A percentile compares a stretch with the other conserved stretches of the same genome.
These are phyloP conservation scores for Ceratobasidium sp. DNA, from an alignment of 1,284 basidiomycete genomes.

Conservation along the genomic window DNA sequence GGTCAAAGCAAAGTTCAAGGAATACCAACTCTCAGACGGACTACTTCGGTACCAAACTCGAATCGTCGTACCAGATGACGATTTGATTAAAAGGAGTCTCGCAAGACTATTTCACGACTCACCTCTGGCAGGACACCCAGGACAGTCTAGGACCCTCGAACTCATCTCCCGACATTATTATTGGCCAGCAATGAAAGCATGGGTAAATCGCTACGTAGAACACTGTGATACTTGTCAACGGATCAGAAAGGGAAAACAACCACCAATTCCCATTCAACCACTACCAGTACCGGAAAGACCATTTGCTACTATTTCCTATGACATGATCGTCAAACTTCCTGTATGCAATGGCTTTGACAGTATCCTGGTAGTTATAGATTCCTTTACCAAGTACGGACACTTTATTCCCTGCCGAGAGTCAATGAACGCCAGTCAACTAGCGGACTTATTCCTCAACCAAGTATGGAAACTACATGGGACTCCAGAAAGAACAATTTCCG, in stretches of 20 bases:
- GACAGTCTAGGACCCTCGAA: slow-evolving; percentile 52
- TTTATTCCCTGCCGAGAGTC: too few species aligned
- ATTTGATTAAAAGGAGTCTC: background rate
- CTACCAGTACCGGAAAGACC: background rate
- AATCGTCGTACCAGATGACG: background rate
- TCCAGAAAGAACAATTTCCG: slow-evolving; percentile 51
- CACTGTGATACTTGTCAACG: slow-evolving; percentile 49
- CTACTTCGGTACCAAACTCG: background rate
- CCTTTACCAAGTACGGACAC: too few species aligned
- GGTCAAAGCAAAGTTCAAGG: background rate
- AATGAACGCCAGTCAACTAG: background rate
- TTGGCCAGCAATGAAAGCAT: slow-evolving; percentile 17
- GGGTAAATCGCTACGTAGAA: slow-evolving; percentile 23
- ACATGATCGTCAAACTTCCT: slow-evolving; percentile 5
- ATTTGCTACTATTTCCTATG: background rate
- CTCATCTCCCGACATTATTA: slow-evolving; percentile 7
- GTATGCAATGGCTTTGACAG: background rate
- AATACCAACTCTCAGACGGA: background rate
- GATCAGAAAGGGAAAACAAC: background rate
- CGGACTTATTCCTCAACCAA: slow-evolving; percentile 28
- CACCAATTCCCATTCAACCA: background rate
- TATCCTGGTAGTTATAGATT: slow-evolving; percentile 6
- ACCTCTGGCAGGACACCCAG: slow-evolving; percentile 52
- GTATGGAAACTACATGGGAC: slow-evolving; percentile 48
- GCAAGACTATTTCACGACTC: background rate